Percentiles rank a stretch among this genome's conserved stretches.
Evolutionary conservation across 2,329 filamentous ascomycete genomes (phyloP).

Genomic region (Sarocladium kiliense): DNA sequence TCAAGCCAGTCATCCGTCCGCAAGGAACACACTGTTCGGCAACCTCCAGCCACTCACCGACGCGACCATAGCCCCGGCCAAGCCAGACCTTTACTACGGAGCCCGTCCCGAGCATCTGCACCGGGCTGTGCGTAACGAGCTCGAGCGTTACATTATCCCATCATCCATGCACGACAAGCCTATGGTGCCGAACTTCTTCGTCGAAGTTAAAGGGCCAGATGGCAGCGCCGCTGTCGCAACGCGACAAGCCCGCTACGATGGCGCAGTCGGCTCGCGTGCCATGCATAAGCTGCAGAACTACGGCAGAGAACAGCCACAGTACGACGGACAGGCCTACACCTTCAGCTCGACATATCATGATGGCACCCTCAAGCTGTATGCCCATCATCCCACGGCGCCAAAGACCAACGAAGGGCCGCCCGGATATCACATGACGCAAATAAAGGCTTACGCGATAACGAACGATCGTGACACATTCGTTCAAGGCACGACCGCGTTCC

Average conservation of each 20-base stretch:
- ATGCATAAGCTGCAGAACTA: constrained; percentile 21
- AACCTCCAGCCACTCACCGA: constrained; percentile 22
- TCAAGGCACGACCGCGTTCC: constrained; percentile 29
- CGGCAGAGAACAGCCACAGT: constrained; percentile 21
- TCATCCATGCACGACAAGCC: background rate
- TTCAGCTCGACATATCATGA: constrained; percentile 32
- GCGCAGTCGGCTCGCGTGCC: constrained; percentile 22
- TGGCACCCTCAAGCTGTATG: constrained; percentile 31
- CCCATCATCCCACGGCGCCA: constrained; percentile 30
- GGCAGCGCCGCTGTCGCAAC: constrained; percentile 10
- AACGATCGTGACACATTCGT: constrained; percentile 22
- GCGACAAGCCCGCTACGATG: constrained; percentile 28
- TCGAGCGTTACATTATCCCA: constrained; percentile 10
- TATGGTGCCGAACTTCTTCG: background rate
- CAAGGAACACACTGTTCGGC: background rate
- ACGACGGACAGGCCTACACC: constrained; percentile 33
- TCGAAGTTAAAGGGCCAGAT: background rate
- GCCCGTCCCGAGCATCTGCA: constrained; percentile 15
- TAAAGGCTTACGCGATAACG: constrained; percentile 24
- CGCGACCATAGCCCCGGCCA: constrained; percentile 21
- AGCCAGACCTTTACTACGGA: constrained; percentile 30
- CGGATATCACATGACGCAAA: constrained; percentile 36
- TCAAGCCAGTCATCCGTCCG: constrained; percentile 7
- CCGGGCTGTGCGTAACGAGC: constrained; percentile 17
- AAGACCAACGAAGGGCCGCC: constrained; percentile 22